Evolutionary conservation across 129 eudicot genomes (phyloP), one percentile per base, ranked within the genome.

Genomic region (Chrysanthemum seticuspe): DNA sequence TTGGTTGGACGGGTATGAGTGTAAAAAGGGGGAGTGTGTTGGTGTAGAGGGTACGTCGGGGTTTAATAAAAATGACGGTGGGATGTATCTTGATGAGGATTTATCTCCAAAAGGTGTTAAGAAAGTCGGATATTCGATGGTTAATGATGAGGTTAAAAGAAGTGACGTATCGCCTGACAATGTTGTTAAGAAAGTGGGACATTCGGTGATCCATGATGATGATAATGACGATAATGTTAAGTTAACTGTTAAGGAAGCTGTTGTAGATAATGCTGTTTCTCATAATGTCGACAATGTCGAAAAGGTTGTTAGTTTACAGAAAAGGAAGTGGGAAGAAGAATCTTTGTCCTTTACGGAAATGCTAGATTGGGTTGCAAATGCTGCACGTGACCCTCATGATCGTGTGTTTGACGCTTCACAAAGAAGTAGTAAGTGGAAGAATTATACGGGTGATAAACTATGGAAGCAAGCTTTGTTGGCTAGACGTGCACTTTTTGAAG

Each of bases 331-430:
- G 71, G 82, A 81, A 55, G 80, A 81, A 55, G 67, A 63, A 44
- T 53, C 77, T 52, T 68, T 63, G 29, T 64, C 77, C n/a, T 62
- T 84, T 18, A 15, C 55, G 12, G 89, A 67, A 83, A 88, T 87
- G 96, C 71, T 94, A 49, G 77, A 81, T 49, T 94, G 97, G 98
- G 34, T 90, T 48, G 56, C 36, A 19, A 60, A 86, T 36, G 88
- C 72, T 44, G 97, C 98, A 25, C 82, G 72, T 77, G 62, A 74
- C 68, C 74, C 95, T 15, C 63, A 83, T 84, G 82, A 83, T 78
- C 77, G 72, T 19, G 70, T 83, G 60, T 59, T 84, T 67, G 87
- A 87, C 80, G 18, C n/a, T 40, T 60, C 84, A 59, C 85, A 88
- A n/a, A 87, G 77, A 70, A 67, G 77, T 79, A 72, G 83, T 29